These are phyloP conservation scores for Chrysanthemum seticuspe DNA, from an alignment of 129 eudicot genomes.

Conservation along the genomic window DNA sequence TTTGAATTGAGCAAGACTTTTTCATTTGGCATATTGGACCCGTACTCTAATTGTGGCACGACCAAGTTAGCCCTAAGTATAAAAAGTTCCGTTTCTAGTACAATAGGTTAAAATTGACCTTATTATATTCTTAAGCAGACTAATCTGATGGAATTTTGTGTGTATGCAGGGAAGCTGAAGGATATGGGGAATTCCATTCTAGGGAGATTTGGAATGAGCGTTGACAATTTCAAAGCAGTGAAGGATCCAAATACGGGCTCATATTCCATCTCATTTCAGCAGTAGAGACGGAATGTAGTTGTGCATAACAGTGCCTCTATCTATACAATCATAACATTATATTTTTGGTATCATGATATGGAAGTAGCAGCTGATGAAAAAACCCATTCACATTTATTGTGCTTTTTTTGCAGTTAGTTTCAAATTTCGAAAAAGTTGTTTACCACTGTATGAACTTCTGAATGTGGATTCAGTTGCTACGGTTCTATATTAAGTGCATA, in stretches of 20 bases:
- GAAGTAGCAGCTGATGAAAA: not conserved
- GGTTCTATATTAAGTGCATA: not conserved
- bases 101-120: too few relatives aligned
- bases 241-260: conserved; percentile 97
- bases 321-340: not conserved
- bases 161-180: conserved; percentile 70
- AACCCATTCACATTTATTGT: too few relatives aligned
- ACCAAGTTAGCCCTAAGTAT: too few relatives aligned
- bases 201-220: conserved; percentile 97
- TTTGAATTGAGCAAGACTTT: too few relatives aligned
- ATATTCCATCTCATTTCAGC: conserved; percentile 78
- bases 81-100: too few relatives aligned
- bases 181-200: conserved; percentile 85
- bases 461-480: not conserved
- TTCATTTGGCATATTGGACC: too few relatives aligned
- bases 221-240: conserved; percentile 91
- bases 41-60: too few relatives aligned
- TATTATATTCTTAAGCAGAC: too few relatives aligned
- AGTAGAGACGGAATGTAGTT: conserved; percentile 24
- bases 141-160: conserved; percentile 4
- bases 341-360: conserved; percentile 3
- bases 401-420: not conserved
- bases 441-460: conserved; percentile 1
- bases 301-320: conserved; percentile 16
- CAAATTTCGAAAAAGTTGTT: not conserved